Evolutionary conservation across 768 basidiomycete species (phyloP).

Genomic region (Hirschioporus abietinus): DNA sequence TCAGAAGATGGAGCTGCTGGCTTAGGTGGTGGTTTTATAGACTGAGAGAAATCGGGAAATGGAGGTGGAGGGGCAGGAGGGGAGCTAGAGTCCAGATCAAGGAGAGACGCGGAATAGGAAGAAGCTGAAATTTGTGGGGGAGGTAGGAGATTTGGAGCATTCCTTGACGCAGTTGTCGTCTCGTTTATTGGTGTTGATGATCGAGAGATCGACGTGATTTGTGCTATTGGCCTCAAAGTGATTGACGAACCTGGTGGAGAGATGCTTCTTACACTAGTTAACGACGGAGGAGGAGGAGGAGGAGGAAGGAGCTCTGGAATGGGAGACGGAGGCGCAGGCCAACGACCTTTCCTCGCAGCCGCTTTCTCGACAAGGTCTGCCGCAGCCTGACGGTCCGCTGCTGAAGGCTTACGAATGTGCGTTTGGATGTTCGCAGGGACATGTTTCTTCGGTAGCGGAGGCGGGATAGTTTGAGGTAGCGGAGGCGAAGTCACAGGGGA

Average conservation of each 20-base stretch:
- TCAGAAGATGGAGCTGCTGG: slow-evolving; percentile 13
- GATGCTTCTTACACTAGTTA: neutral
- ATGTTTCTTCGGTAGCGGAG: slow-evolving; percentile 22
- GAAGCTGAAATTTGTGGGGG: neutral
- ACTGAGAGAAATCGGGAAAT: neutral
- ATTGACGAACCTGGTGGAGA: neutral
- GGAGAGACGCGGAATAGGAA: neutral
- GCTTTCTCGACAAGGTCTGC: slow-evolving; percentile 52
- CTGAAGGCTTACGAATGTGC: slow-evolving; percentile 26
- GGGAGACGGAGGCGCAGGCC: slow-evolving; percentile 46
- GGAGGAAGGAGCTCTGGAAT: slow-evolving; percentile 8
- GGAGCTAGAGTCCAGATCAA: slow-evolving; percentile 4
- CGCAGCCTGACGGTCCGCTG: slow-evolving; percentile 51
- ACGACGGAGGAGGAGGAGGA: slow-evolving; percentile 6
- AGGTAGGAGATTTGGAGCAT: neutral
- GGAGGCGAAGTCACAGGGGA: neutral
- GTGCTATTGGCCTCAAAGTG: neutral
- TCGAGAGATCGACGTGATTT: neutral
- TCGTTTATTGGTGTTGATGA: neutral
- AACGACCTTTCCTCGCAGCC: slow-evolving; percentile 39
- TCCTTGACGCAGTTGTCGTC: slow-evolving; percentile 13
- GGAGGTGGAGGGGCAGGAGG: slow-evolving; percentile 4
- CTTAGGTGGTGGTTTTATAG: slow-evolving; percentile 16
- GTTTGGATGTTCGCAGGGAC: slow-evolving; percentile 18
- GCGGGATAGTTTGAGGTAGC: slow-evolving; percentile 20